phyloP scores from a whole-genome alignment of 2,329 filamentous ascomycete genomes.

The Gnomoniopsis sp. region DNA sequence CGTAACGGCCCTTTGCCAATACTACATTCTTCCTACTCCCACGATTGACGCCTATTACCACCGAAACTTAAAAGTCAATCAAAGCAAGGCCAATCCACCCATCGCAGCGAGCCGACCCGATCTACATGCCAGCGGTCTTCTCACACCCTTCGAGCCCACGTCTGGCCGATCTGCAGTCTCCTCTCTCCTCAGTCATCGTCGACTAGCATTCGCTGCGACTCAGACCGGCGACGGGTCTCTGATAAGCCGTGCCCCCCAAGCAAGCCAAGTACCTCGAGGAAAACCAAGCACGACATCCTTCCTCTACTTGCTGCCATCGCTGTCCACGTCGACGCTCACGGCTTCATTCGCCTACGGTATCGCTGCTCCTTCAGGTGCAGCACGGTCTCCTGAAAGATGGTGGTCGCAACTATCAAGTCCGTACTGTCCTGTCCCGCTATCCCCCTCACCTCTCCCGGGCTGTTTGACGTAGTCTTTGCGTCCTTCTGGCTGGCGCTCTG shows the following conservation, averaged over 20 bases:
- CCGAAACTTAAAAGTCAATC: neutral
- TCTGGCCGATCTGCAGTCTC: slow-evolving; percentile 5
- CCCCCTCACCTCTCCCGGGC: neutral
- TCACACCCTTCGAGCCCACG: neutral
- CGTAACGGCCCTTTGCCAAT: neutral
- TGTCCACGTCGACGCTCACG: neutral
- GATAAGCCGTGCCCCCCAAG: neutral
- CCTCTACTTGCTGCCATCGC: slow-evolving; percentile 8
- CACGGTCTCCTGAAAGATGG: slow-evolving; percentile 46
- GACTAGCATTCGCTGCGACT: neutral
- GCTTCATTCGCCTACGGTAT: slow-evolving; percentile 13
- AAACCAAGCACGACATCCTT: slow-evolving; percentile 9
- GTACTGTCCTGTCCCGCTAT: slow-evolving; percentile 26
- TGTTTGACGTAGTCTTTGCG: neutral
- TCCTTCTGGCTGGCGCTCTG: neutral
- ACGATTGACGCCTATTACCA: neutral
- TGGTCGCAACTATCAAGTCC: slow-evolving; percentile 64
- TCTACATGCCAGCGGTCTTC: neutral
- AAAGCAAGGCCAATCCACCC: neutral
- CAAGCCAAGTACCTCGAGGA: neutral
- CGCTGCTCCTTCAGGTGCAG: slow-evolving; percentile 36
- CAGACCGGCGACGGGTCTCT: neutral
- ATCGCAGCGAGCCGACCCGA: neutral
- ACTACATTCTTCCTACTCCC: neutral
- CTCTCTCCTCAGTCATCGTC: neutral